Evolutionary conservation across 2,329 filamentous ascomycete species (phyloP).

Genomic region (Clarireedia homoeocarpa): DNA sequence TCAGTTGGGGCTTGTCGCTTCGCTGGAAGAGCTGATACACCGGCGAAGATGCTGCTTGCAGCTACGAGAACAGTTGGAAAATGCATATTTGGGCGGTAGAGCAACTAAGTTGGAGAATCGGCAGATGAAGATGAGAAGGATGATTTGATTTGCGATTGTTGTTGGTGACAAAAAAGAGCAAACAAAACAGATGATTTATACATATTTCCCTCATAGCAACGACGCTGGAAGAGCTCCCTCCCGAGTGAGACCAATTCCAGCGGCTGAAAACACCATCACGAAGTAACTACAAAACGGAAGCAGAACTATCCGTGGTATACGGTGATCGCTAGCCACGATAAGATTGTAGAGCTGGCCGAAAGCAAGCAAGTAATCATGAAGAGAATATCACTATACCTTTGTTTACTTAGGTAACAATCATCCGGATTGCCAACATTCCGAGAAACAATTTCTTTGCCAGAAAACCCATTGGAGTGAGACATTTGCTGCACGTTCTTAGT

Average conservation of each 20-base stretch:
- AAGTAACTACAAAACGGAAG: background rate
- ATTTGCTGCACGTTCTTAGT: background rate
- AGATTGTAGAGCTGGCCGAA: background rate
- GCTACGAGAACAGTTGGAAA: slow-evolving; percentile 19
- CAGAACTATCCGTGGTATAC: background rate
- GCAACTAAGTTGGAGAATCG: background rate
- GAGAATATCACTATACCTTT: background rate
- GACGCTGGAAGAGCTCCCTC: no score
- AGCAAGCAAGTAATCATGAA: background rate
- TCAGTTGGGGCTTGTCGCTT: slow-evolving; percentile 20
- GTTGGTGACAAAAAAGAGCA: background rate
- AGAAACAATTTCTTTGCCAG: background rate
- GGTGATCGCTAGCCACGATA: background rate
- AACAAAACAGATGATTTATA: background rate
- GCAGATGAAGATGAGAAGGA: background rate
- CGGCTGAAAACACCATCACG: no score
- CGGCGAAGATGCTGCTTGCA: slow-evolving; percentile 8
- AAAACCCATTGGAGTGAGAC: background rate
- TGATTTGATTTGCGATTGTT: background rate
- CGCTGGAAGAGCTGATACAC: slow-evolving; percentile 13
- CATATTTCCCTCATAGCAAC: background rate
- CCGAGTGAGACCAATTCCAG: no score
- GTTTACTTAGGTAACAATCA: background rate
- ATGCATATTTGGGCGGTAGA: slow-evolving; percentile 17
- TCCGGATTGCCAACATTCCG: background rate